A percentile compares a stretch with the other conserved stretches of the same genome.
phyloP scores from a whole-genome alignment of 2,329 filamentous ascomycete species.

The Ophiostoma quercus region DNA sequence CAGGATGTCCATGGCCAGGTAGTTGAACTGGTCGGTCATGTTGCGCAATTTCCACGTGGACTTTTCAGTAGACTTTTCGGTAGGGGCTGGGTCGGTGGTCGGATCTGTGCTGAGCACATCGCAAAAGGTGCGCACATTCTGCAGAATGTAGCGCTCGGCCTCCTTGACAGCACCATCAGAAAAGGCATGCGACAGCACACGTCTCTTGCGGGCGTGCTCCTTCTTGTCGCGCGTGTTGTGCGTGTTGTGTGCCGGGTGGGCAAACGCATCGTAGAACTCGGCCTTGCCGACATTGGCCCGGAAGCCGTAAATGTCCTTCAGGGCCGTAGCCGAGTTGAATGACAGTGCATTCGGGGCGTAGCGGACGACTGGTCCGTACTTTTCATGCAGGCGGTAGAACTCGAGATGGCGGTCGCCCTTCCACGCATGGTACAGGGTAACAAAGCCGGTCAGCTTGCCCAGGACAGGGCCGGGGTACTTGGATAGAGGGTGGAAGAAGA shows the following conservation, averaged over 20 bases:
- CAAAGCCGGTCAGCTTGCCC: slow-evolving; percentile 58
- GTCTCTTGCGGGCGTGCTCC: slow-evolving; percentile 64
- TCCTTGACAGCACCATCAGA: slow-evolving; percentile 60
- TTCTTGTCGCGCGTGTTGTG: slow-evolving; percentile 66
- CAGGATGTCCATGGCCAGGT: slow-evolving; percentile 58
- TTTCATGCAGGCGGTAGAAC: slow-evolving; percentile 63
- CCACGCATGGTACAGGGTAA: slow-evolving; percentile 68
- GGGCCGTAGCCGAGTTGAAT: slow-evolving; percentile 65
- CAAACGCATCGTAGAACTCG: slow-evolving; percentile 68
- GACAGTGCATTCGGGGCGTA: slow-evolving; percentile 73
- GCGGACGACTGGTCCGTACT: slow-evolving; percentile 68
- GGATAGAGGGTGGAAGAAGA: slow-evolving; percentile 60
- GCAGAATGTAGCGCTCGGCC: slow-evolving; percentile 62
- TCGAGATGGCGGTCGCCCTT: slow-evolving; percentile 70
- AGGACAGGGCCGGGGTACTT: slow-evolving; percentile 61
- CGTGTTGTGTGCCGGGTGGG: slow-evolving; percentile 65
- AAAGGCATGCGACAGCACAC: slow-evolving; percentile 68
- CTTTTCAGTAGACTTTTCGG: neutral
- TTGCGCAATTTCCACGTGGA: slow-evolving; percentile 39
- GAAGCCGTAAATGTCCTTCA: slow-evolving; percentile 63
- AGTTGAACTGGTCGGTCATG: slow-evolving; percentile 60
- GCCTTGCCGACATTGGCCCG: slow-evolving; percentile 60
- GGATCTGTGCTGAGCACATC: slow-evolving; percentile 42
- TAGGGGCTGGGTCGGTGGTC: neutral
- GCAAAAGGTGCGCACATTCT: slow-evolving; percentile 63